Evolutionary conservation across 352 stramenopile genomes (phyloP), one percentile per base, ranked within the genome.

Genomic region (Phytophthora sp.): DNA sequence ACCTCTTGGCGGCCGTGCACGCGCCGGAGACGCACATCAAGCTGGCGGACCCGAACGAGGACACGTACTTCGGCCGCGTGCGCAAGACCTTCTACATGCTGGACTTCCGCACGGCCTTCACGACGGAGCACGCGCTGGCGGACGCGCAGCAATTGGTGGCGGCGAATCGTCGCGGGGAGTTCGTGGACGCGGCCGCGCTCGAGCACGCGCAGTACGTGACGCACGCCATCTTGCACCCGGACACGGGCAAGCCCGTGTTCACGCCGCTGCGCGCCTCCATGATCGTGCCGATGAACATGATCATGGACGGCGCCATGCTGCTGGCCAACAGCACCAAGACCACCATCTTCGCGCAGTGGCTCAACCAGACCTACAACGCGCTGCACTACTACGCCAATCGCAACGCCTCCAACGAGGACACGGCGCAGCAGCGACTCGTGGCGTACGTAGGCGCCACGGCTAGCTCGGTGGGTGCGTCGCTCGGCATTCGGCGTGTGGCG

Each of bases 341-440:
- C 49, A 94, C 86, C 17, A 66, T 95, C 58, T 78, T 90, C 15
- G 84, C 84, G 26, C 88, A 96, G 54, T 94, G 82, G 86, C 82
- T 96, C 38, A 96, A 96, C 60, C 88, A 96, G 66, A 93, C 85
- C 35, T 96, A 96, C 78, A 96, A 96, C 54, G 88, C 88, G n/a
- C 66, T 95, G 51, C 88, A 96, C 69, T 96, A 96, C 69, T 94
- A 94, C 63, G 88, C 88, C 53, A 96, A 96, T 59, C 88, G 85
- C 54, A 96, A 96, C 49, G 84, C 84, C 8, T 91, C 80, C 21
- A 95, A 94, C 54, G 76, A 94, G 32, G 88, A 96, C 67, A 89
- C 85, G 54, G 64, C 80, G 6, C 57, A 82, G 66, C 82, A 93
- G 70, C 85, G 85, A 3, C 26, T 86, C 3, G 69, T 72, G 0